A percentile compares a stretch with the other conserved stretches of the same genome.
Conservation (phyloP, 305 asterid species). For the Vinca major region DNA sequence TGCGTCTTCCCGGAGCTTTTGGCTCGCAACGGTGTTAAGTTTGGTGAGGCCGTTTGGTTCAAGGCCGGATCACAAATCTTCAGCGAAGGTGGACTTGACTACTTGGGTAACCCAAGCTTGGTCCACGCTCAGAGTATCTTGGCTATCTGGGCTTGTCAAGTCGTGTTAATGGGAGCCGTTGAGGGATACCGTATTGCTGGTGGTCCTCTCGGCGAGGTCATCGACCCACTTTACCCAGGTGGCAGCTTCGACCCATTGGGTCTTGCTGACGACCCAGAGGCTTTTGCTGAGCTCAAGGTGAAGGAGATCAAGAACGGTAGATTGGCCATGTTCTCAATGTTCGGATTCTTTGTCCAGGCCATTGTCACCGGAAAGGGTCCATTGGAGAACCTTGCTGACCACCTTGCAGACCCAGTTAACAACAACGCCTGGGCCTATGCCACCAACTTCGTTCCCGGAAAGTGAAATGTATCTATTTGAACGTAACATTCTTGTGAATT, state of each 20-base stretch:
- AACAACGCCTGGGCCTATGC: conserved; percentile 8
- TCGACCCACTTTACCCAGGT: conserved; percentile 5
- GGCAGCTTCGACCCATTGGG: conserved; percentile 11
- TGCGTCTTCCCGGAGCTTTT: conserved; percentile 7
- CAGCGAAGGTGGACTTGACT: conserved; percentile 15
- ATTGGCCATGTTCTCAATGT: conserved; percentile 10
- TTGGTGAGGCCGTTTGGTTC: conserved; percentile 11
- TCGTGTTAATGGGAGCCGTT: conserved; percentile 21
- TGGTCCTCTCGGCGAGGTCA: conserved; percentile 18
- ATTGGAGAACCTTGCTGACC: conserved; percentile 7
- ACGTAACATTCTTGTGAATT: conserved; percentile 2
- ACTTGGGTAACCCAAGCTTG: conserved; percentile 22
- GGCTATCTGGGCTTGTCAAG: conserved; percentile 24
- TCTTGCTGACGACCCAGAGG: conserved; percentile 4
- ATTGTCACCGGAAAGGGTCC: conserved; percentile 10
- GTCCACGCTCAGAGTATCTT: conserved; percentile 24
- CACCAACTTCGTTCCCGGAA: conserved; percentile 11
- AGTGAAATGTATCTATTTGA: not conserved
- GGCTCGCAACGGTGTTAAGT: conserved; percentile 6
- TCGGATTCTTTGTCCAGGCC: conserved; percentile 9
- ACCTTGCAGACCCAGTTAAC: conserved; percentile 6
- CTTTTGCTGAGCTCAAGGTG: conserved; percentile 7
- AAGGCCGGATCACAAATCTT: conserved; percentile 11
- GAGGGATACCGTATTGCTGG: conserved; percentile 24
- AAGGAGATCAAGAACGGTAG: conserved; percentile 10